phyloP scores from a whole-genome alignment of 805 yeast genomes.

The Diddensiella santjacobensis region DNA sequence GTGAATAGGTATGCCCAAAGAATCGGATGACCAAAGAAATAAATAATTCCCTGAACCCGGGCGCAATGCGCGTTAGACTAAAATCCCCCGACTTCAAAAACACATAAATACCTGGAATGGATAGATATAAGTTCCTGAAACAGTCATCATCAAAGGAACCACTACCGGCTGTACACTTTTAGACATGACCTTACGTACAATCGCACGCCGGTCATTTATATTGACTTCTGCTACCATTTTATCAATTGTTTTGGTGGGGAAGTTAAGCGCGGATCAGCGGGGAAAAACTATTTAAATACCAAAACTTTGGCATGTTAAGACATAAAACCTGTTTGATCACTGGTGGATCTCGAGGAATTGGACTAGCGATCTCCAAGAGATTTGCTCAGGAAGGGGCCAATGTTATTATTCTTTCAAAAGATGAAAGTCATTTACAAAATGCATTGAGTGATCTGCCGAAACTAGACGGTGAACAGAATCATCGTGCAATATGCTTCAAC shows the following conservation, averaged over 20 bases:
- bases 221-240: no score
- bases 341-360: constrained; percentile 71
- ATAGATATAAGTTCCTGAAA: constrained; percentile 30
- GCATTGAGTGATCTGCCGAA: constrained; percentile 13
- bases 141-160: constrained; percentile 24
- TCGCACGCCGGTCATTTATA: background rate
- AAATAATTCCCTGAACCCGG: constrained; percentile 37
- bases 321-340: constrained; percentile 39
- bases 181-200: constrained; percentile 6
- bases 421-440: constrained; percentile 30
- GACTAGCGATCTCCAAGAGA: constrained; percentile 49
- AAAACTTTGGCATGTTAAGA: constrained; percentile 8
- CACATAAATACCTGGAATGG: constrained; percentile 27
- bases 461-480: constrained; percentile 12
- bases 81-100: background rate
- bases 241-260: no score
- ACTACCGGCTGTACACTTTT: constrained; percentile 23
- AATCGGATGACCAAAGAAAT: constrained; percentile 40
- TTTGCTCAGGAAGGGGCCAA: constrained; percentile 51
- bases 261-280: no score
- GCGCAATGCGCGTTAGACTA: background rate
- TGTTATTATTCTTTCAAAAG: constrained; percentile 50
- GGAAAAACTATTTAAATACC: no score
- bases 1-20: constrained; percentile 47
- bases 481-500: constrained; percentile 11